A percentile compares a stretch with the other conserved stretches of the same genome.
These are phyloP conservation scores for Nicotiana benthamiana DNA, from an alignment of 257 asterid genomes.

Conservation along the genomic window DNA sequence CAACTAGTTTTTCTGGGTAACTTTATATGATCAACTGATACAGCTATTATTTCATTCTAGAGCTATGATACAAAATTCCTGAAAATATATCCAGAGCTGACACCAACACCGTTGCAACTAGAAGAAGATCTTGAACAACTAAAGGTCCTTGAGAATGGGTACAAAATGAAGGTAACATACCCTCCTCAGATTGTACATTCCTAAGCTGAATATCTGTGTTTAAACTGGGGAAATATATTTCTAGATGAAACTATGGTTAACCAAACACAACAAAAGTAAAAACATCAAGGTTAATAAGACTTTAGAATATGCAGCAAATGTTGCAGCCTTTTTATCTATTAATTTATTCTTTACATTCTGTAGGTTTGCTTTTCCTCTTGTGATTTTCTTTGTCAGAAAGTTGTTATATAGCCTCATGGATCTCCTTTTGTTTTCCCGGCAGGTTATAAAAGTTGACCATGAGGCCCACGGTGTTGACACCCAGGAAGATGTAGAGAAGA, in stretches of 20 bases:
- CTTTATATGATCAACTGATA: background rate
- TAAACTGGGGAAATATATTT: background rate
- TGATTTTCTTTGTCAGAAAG: background rate
- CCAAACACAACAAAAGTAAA: background rate
- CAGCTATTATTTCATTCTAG: constrained; percentile 28
- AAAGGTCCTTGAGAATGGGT: constrained; percentile 92
- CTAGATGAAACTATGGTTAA: background rate
- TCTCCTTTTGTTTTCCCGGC: background rate
- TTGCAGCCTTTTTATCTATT: background rate
- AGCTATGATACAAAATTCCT: constrained; percentile 85
- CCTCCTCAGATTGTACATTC: background rate
- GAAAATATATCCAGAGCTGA: constrained; percentile 57
- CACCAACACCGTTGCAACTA: constrained; percentile 83
- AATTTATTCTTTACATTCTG: background rate
- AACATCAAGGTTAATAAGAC: background rate
- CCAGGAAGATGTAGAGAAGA: constrained; percentile 13
- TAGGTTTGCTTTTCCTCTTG: background rate
- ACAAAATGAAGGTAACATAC: constrained; percentile 74
- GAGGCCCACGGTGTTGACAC: constrained; percentile 9
- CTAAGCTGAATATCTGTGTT: background rate
- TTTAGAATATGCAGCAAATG: background rate
- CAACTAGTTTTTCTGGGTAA: background rate
- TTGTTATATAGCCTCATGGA: background rate
- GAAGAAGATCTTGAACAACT: constrained; percentile 98
- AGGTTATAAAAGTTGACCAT: constrained; percentile 15